phyloP scores from a whole-genome alignment of 768 basidiomycete species.

The Serendipita sp. region DNA sequence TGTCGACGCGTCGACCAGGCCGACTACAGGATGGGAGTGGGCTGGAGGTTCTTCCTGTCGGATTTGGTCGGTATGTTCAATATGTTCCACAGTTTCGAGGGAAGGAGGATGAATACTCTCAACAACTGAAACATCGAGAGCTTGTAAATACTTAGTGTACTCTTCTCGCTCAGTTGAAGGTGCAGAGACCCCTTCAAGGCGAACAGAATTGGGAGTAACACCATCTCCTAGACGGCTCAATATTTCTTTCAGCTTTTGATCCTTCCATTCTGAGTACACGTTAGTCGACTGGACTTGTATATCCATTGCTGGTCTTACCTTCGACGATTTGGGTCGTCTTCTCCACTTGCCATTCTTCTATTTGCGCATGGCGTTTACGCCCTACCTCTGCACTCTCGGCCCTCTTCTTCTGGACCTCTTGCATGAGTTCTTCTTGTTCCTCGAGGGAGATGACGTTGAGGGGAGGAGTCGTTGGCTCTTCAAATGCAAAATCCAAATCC shows the following conservation, averaged over 20 bases:
- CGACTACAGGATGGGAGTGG: no score
- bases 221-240: not conserved
- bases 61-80: not conserved
- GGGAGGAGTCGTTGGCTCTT: not conserved
- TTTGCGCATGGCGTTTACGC: not conserved
- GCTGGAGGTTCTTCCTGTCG: not conserved
- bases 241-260: slow-evolving; percentile 1
- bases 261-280: not conserved
- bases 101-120: not conserved
- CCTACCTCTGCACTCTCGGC: not conserved
- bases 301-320: not conserved
- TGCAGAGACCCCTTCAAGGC: not conserved
- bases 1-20: no score
- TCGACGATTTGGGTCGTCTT: not conserved
- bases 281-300: not conserved
- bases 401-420: not conserved
- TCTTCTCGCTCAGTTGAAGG: not conserved
- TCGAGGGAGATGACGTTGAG: not conserved
- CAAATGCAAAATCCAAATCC: not conserved
- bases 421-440: slow-evolving; percentile 1
- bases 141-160: not conserved
- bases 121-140: not conserved
- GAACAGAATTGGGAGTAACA: not conserved
- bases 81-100: not conserved
- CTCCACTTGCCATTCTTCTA: not conserved